A percentile compares a stretch with the other conserved stretches of the same genome.
Conservation (phyloP, 1,284 basidiomycete species). For the Papiliotrema laurentii region DNA sequence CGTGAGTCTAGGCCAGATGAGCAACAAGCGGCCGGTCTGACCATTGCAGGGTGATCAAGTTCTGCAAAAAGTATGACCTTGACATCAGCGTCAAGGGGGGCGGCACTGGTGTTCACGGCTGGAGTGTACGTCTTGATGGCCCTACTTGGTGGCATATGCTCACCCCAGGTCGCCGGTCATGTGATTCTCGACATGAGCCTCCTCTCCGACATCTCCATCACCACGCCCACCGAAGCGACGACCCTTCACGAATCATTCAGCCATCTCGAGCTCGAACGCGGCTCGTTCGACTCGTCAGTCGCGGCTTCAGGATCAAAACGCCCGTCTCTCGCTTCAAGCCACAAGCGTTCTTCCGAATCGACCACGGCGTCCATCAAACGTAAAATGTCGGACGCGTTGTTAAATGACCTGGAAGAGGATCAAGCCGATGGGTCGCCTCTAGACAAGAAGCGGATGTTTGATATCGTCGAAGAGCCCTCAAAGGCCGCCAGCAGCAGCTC, state of each 20-base stretch:
- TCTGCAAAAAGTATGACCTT: constrained; percentile 63
- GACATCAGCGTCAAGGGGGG: constrained; percentile 82
- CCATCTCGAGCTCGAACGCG: constrained; percentile 1
- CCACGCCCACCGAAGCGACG: constrained; percentile 51
- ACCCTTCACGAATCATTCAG: constrained; percentile 25
- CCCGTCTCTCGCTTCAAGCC: neutral
- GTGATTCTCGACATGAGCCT: constrained; percentile 71
- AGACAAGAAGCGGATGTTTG: neutral
- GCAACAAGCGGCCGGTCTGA: neutral
- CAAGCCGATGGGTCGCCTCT: neutral
- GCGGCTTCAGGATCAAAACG: neutral
- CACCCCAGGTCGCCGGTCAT: constrained; percentile 62
- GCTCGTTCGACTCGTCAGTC: neutral
- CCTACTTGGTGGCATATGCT: neutral
- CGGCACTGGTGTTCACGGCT: constrained; percentile 82
- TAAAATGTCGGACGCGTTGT: neutral
- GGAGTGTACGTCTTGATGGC: constrained; percentile 52
- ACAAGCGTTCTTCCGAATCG: neutral
- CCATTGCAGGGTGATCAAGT: constrained; percentile 57
- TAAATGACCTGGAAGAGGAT: neutral
- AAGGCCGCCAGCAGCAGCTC: neutral
- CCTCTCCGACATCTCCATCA: constrained; percentile 63
- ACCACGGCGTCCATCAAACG: constrained; percentile 4
- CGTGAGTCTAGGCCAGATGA: constrained; percentile 49
- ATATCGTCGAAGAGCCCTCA: neutral